phyloP scores from a whole-genome alignment of 805 yeast species.

The Starmera pachycereana region DNA sequence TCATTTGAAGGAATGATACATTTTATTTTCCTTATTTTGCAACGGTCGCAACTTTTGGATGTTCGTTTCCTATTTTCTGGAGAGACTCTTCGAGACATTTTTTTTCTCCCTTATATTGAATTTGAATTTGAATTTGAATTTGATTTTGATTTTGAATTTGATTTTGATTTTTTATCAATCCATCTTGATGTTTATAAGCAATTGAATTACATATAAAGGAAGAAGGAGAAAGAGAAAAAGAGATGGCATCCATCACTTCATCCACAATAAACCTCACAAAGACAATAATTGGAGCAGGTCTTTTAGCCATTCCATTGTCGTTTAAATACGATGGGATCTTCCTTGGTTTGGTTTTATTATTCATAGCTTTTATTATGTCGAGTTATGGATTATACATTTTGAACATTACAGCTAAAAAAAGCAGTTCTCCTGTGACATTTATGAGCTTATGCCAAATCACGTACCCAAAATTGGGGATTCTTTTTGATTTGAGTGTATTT shows the following conservation, averaged over 20 bases:
- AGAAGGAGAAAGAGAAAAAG: not conserved
- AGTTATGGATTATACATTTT: slow-evolving; percentile 60
- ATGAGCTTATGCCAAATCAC: slow-evolving; percentile 63
- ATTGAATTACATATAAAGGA: not conserved
- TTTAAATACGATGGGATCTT: slow-evolving; percentile 57
- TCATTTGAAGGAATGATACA: slow-evolving; percentile 28
- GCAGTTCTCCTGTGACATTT: slow-evolving; percentile 49
- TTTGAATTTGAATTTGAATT: no score
- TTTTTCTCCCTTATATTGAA: no score
- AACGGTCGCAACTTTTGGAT: slow-evolving; percentile 34
- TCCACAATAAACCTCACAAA: slow-evolving; percentile 60
- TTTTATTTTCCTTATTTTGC: slow-evolving; percentile 32
- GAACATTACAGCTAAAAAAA: slow-evolving; percentile 38
- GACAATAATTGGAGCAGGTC: slow-evolving; percentile 76
- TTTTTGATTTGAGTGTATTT: slow-evolving; percentile 69
- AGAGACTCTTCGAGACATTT: slow-evolving; percentile 26
- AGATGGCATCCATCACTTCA: slow-evolving; percentile 26
- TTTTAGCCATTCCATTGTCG: slow-evolving; percentile 67
- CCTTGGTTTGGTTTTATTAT: slow-evolving; percentile 43
- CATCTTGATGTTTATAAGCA: not conserved
- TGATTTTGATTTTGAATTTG: no score
- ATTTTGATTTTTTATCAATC: no score
- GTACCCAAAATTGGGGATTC: slow-evolving; percentile 55
- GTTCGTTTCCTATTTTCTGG: slow-evolving; percentile 31
- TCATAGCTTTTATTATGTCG: slow-evolving; percentile 56